Evolutionary conservation across 2,329 filamentous ascomycete species (phyloP), one percentile per base, ranked within the genome.

Genomic region (Tolypocladium ovalisporum): DNA sequence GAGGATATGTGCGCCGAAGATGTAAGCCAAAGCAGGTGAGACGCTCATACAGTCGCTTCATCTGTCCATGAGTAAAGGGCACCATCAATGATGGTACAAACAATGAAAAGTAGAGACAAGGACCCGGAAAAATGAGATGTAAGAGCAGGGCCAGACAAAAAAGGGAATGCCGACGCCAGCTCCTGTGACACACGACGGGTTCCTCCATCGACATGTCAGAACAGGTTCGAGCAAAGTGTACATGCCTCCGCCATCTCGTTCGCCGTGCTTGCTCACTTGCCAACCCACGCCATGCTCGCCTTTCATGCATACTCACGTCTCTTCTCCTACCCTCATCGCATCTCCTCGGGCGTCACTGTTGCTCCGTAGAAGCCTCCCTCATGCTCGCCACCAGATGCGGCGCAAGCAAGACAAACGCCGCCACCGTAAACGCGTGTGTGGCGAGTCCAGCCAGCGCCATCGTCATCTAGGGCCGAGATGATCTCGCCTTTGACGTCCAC

Each of bases 381-480:
- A 32, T 75, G 69, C n/a, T 70, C 67, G 36, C 70, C 70, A 8
- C 74, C 76, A 12, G 77, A 74, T 10, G 77, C 79, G 42, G 77
- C 70, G 61, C 81, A 84, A 1, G 80, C 80, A 42, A 82, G 72
- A 60, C 81, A 84, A 3, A 79, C 75, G 7, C 81, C 80, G 58
- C 81, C 81, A 34, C 80, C 80, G 61, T 83, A 84, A 32, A 84
- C 81, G 32, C 80, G 76, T 19, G 81, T 84, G 65, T 84, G 81
- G 40, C 80, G 75, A 62, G 74, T 79, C 81, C 80, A 84, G 47
- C 75, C 75, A 22, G 75, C 72, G 5, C 78, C 79, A 15, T 73
- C 70, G 57, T 72, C 71, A 63, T 81, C 75, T 57, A 76, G 68
- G 15, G 76, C 71, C 10, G 76, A 77, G 44, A 81, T 72, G 57